These are phyloP conservation scores for Fusarium irregulare DNA, from an alignment of 2,329 filamentous ascomycete genomes.

Conservation along the genomic window DNA sequence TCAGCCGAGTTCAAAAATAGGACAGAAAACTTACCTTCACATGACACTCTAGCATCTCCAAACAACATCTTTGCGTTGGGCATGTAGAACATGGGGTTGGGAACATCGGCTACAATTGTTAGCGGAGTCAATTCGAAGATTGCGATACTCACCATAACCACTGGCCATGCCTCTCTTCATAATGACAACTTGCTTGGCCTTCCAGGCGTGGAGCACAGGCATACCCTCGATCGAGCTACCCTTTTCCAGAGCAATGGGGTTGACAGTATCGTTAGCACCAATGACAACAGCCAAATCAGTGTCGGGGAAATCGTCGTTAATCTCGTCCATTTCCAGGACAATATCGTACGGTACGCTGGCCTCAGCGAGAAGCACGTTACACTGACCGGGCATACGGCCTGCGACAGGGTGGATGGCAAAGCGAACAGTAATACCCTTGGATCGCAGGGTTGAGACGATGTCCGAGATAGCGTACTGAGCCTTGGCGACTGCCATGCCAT, in stretches of 20 bases:
- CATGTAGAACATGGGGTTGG: conserved; percentile 95
- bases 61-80: conserved; percentile 91
- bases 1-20: conserved; percentile 34
- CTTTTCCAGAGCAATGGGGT: conserved; percentile 86
- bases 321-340: conserved; percentile 94
- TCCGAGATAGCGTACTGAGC: conserved; percentile 91
- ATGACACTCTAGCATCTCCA: conserved; percentile 86
- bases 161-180: conserved; percentile 94
- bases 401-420: conserved; percentile 93
- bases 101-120: conserved; percentile 75
- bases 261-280: conserved; percentile 92
- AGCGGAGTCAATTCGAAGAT: conserved; percentile 5
- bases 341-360: conserved; percentile 91
- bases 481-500: conserved; percentile 95
- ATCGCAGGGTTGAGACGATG: conserved; percentile 79
- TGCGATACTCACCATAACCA: conserved; percentile 74
- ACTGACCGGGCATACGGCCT: conserved; percentile 92
- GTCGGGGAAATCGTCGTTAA: conserved; percentile 89
- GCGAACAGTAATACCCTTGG: conserved; percentile 81
- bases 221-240: conserved; percentile 89
- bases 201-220: conserved; percentile 93
- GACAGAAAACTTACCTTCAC: conserved; percentile 72
- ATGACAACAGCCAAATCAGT: conserved; percentile 91
- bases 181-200: conserved; percentile 90
- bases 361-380: conserved; percentile 89